These are phyloP conservation scores for Candida orba DNA, from an alignment of 805 yeast species.

Conservation along the genomic window DNA sequence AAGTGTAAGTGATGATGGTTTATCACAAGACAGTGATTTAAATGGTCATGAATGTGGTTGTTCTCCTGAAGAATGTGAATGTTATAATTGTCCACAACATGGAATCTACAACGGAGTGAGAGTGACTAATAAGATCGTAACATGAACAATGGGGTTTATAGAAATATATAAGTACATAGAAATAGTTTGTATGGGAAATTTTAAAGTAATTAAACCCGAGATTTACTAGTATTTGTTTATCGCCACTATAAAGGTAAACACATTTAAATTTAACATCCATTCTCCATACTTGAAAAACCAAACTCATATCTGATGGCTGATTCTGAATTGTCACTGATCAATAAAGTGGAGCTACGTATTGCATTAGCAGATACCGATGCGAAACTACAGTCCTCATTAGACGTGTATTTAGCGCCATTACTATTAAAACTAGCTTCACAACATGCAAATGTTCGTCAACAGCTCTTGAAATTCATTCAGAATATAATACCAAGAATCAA, in stretches of 20 bases:
- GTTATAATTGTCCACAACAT: conserved; percentile 18
- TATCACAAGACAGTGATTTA: neutral
- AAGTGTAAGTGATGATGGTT: neutral
- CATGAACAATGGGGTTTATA: neutral
- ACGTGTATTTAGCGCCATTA: conserved; percentile 66
- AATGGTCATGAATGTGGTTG: conserved; percentile 20
- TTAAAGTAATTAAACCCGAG: too few relatives aligned
- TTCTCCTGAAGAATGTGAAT: conserved; percentile 16
- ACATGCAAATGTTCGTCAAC: conserved; percentile 54
- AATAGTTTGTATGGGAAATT: too few relatives aligned
- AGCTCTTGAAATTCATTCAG: conserved; percentile 59
- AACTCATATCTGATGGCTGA: conserved; percentile 17
- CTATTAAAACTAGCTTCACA: conserved; percentile 72
- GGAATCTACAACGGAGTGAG: conserved; percentile 17
- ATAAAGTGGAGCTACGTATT: conserved; percentile 74
- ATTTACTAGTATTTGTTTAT: too few relatives aligned
- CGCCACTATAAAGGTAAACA: conserved; percentile 2
- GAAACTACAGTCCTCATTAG: conserved; percentile 55
- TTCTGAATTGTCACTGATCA: conserved; percentile 52
- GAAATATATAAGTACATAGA: neutral
- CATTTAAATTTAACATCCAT: too few relatives aligned
- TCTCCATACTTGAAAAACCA: too few relatives aligned
- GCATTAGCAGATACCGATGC: conserved; percentile 66
- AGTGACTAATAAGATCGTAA: neutral
- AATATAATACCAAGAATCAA: conserved; percentile 62